These are phyloP conservation scores for Nigrograna mackinnonii DNA, from an alignment of 2,329 filamentous ascomycete species.

Conservation along the genomic window DNA sequence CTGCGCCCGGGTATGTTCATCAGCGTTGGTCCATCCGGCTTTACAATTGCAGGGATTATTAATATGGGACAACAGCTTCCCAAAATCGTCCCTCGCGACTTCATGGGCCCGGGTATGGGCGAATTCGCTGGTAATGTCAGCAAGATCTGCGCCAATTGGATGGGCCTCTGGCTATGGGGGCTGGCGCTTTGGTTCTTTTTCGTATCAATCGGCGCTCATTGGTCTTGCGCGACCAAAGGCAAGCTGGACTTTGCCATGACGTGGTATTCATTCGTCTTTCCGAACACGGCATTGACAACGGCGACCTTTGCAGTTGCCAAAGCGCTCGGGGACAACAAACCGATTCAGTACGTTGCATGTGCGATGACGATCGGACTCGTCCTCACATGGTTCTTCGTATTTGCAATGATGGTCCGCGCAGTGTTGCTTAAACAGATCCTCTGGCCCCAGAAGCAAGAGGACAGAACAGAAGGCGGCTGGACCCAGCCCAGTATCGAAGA, in stretches of 20 bases:
- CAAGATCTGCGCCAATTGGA: conserved; percentile 62
- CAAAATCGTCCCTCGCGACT: conserved; percentile 52
- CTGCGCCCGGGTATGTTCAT: conserved; percentile 85
- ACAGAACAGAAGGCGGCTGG: conserved; percentile 65
- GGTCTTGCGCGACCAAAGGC: conserved; percentile 64
- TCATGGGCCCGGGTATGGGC: conserved; percentile 59
- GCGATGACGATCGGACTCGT: conserved; percentile 69
- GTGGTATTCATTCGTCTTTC: conserved; percentile 83
- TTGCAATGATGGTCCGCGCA: conserved; percentile 71
- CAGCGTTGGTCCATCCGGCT: conserved; percentile 75
- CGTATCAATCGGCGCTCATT: conserved; percentile 75
- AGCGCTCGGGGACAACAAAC: conserved; percentile 48
- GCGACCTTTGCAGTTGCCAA: conserved; percentile 73
- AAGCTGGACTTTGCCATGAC: conserved; percentile 80
- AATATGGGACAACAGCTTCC: conserved; percentile 59
- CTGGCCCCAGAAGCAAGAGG: conserved; percentile 74
- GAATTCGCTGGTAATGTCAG: conserved; percentile 59
- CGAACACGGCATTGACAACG: conserved; percentile 74
- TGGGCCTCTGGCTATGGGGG: conserved; percentile 79
- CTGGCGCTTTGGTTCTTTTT: conserved; percentile 85
- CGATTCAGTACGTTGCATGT: conserved; percentile 69
- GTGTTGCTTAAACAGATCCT: conserved; percentile 69
- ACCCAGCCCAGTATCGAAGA: conserved; percentile 34
- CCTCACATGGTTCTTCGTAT: conserved; percentile 69
- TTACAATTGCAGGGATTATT: conserved; percentile 65